Conservation (phyloP, 805 yeast species). For the Sungouiella thailandica region DNA sequence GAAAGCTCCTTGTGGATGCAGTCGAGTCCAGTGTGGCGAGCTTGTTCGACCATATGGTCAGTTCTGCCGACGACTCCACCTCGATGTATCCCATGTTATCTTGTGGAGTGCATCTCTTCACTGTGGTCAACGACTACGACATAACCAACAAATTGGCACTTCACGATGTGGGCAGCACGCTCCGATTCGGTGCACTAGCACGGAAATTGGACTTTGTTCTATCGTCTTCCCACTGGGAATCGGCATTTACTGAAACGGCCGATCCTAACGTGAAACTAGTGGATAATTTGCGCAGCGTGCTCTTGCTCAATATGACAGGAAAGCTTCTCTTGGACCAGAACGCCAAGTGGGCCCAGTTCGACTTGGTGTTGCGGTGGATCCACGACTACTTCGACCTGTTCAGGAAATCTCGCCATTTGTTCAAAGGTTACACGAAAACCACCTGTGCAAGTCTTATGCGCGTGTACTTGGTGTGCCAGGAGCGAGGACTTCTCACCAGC, state of each 20-base stretch:
- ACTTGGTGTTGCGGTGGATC: slow-evolving; percentile 22
- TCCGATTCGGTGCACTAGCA: slow-evolving; percentile 27
- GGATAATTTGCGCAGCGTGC: slow-evolving; percentile 25
- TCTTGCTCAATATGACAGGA: slow-evolving; percentile 27
- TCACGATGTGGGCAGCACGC: slow-evolving; percentile 16
- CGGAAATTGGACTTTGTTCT: slow-evolving; percentile 30
- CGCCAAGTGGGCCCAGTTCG: slow-evolving; percentile 22
- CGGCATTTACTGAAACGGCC: slow-evolving; percentile 1
- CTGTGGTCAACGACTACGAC: slow-evolving; percentile 34
- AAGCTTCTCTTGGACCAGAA: slow-evolving; percentile 23
- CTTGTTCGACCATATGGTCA: slow-evolving; percentile 10
- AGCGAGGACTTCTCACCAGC: slow-evolving; percentile 14
- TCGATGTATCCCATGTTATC: slow-evolving; percentile 6
- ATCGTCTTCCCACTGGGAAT: not conserved
- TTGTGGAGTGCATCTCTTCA: slow-evolving; percentile 25
- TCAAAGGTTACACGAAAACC: slow-evolving; percentile 11
- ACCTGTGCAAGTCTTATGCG: slow-evolving; percentile 21
- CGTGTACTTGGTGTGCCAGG: slow-evolving; percentile 20
- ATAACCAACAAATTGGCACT: slow-evolving; percentile 24
- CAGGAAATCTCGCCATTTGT: not conserved
- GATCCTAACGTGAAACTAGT: slow-evolving; percentile 3
- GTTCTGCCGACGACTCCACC: not conserved
- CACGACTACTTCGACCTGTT: slow-evolving; percentile 14
- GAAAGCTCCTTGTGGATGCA: slow-evolving; percentile 12
- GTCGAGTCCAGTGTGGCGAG: slow-evolving; percentile 15